Base-by-base conservation (phyloP, 2,329 filamentous ascomycete genomes). In the Clarireedia homoeocarpa region DNA sequence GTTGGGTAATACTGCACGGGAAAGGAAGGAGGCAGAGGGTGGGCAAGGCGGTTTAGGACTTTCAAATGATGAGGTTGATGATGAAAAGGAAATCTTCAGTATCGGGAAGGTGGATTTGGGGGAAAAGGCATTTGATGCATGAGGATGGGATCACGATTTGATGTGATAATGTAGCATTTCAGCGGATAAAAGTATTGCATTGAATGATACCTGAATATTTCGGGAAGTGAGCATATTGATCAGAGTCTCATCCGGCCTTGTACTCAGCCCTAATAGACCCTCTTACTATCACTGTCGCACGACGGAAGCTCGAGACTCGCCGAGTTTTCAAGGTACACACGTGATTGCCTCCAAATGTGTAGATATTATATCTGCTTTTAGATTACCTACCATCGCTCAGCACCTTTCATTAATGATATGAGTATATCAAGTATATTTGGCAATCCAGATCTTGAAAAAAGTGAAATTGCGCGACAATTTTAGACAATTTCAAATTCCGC, bases 61-160 rank as follows among this genome's bases (percentile, higher is more conserved):
- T 65, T 88, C 86, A 36, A 91, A 89, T 68, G 94, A 99, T 71
- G 94, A 99, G 74, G 76, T 84, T 34, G 94, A 99, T 68, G 94
- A 99, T 73, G 90, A 96, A 76, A 86, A 83, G 72, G 94, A 99
- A 75, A 85, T 99, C 60, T 95, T 91, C 91, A 94, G 89, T 70
- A 87, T 99, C 50, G 94, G 94, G 5, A 91, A 87, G 72, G 84
- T 96, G 50, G 92, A 97, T 69, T 74, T 91, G 48, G 86, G 81
- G 7, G 88, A 89, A 48, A 60, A 58, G 26, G 64, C 59, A 50
- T 70, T 69, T 58, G 66, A 66, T 59, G 67, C 65, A 50, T 68
- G 56, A 66, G n/a, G 34, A 26, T 9, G 45, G 15, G 38, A 51
- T 45, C 36, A 56, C 47, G 54, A 47, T 17, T 46, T 46, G 42